Conservation (phyloP, 176 grass and related monocot genomes). For the Pontederia crassipes region DNA sequence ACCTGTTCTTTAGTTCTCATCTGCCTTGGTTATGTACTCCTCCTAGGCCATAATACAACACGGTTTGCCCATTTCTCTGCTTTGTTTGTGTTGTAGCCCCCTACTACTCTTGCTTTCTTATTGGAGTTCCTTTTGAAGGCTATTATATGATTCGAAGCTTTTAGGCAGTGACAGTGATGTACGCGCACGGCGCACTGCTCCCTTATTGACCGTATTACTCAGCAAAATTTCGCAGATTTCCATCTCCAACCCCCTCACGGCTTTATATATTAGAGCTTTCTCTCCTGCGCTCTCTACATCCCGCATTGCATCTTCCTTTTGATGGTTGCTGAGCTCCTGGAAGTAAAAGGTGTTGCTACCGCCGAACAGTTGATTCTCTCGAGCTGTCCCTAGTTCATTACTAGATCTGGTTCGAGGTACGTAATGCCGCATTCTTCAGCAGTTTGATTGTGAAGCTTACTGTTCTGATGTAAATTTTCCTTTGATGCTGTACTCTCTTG, state of each 20-base stretch:
- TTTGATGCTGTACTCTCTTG: too few species aligned
- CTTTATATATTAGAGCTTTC: slow-evolving; percentile 15
- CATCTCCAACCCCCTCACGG: neutral
- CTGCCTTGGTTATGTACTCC: slow-evolving; percentile 1
- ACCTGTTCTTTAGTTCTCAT: neutral
- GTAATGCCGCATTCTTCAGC: too few species aligned
- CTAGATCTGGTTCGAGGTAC: too few species aligned
- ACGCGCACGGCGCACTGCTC: slow-evolving; percentile 3
- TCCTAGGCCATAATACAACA: slow-evolving; percentile 7
- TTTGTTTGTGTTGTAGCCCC: neutral
- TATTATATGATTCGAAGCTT: neutral
- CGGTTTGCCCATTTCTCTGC: neutral
- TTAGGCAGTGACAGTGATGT: slow-evolving; percentile 19
- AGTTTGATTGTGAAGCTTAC: too few species aligned
- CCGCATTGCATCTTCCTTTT: slow-evolving; percentile 34
- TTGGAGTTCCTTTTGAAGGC: neutral
- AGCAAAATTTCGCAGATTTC: slow-evolving; percentile 15
- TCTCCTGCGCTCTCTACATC: slow-evolving; percentile 19
- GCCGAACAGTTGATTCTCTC: too few species aligned
- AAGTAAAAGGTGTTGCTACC: too few species aligned
- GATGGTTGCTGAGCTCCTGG: neutral
- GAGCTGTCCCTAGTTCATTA: too few species aligned
- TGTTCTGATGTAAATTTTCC: too few species aligned
- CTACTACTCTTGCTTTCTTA: slow-evolving; percentile 1
- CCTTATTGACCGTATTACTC: slow-evolving; percentile 29